Evolutionary conservation across 139 green algal genomes (phyloP).

Genomic region (Pleodorina starrii): DNA sequence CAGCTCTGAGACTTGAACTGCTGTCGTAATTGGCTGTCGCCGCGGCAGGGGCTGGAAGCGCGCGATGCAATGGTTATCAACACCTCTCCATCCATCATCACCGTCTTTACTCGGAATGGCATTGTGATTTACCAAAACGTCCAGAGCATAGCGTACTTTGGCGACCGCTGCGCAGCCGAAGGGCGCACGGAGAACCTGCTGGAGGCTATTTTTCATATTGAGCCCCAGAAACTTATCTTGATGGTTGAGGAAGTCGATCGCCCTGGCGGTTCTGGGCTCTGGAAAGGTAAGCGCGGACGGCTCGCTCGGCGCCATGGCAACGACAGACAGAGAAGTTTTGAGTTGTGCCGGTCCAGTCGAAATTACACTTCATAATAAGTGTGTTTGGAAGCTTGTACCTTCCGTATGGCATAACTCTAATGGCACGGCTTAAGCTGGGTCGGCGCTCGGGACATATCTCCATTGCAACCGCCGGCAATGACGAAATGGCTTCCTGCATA

Average conservation of each 20-base stretch:
- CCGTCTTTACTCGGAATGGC: neutral
- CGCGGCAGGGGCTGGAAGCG: neutral
- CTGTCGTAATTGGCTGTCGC: too few relatives aligned
- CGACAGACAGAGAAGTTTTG: too few relatives aligned
- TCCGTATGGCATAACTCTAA: too few relatives aligned
- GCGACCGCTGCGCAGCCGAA: neutral
- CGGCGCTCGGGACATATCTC: too few relatives aligned
- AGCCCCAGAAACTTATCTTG: neutral
- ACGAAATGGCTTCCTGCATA: too few relatives aligned
- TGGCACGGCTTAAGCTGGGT: too few relatives aligned
- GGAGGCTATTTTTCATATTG: neutral
- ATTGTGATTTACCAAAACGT: neutral
- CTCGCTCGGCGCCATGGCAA: too few relatives aligned
- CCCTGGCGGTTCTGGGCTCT: neutral
- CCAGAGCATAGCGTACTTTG: neutral
- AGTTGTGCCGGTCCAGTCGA: too few relatives aligned
- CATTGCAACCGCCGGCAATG: too few relatives aligned
- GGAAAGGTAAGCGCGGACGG: neutral
- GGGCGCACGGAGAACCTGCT: neutral
- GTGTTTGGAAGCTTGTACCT: too few relatives aligned
- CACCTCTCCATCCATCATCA: neutral
- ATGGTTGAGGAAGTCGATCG: neutral
- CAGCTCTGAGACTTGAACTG: too few relatives aligned
- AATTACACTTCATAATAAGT: too few relatives aligned
- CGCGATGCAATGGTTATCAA: neutral